Evolutionary conservation across 768 basidiomycete species (phyloP).

Genomic region (Leccinellum rugosiceps): DNA sequence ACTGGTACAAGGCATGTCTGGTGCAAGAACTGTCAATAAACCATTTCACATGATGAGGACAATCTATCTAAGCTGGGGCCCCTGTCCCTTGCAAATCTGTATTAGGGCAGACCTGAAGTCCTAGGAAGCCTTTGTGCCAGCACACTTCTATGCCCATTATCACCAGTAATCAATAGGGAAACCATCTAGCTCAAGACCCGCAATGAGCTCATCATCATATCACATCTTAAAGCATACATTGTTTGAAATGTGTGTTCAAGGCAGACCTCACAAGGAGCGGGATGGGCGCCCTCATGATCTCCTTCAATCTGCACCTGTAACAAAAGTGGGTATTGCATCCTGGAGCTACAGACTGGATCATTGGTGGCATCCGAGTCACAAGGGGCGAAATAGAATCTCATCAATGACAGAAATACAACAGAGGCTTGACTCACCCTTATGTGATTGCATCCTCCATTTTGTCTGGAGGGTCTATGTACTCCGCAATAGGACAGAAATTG

Average conservation of each 20-base stretch:
- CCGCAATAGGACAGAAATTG: no score
- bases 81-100: no score
- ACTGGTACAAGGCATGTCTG: no score
- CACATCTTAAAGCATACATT: conserved; percentile 24
- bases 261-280: conserved; percentile 31
- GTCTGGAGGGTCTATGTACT: no score
- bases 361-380: not conserved
- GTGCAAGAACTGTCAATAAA: no score
- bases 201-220: not conserved
- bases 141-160: not conserved
- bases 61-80: no score
- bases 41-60: no score
- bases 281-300: conserved; percentile 39
- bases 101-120: no score
- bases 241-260: conserved; percentile 33
- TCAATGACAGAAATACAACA: not conserved
- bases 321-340: conserved; percentile 59
- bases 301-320: conserved; percentile 46
- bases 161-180: not conserved
- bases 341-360: conserved; percentile 46
- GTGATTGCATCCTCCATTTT: conserved; percentile 54
- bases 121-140: not conserved
- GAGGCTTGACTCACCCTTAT: conserved; percentile 46
- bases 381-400: not conserved
- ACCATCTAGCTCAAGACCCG: not conserved